Conservation (phyloP, 2,329 filamentous ascomycete species). For the Mycogone perniciosa region DNA sequence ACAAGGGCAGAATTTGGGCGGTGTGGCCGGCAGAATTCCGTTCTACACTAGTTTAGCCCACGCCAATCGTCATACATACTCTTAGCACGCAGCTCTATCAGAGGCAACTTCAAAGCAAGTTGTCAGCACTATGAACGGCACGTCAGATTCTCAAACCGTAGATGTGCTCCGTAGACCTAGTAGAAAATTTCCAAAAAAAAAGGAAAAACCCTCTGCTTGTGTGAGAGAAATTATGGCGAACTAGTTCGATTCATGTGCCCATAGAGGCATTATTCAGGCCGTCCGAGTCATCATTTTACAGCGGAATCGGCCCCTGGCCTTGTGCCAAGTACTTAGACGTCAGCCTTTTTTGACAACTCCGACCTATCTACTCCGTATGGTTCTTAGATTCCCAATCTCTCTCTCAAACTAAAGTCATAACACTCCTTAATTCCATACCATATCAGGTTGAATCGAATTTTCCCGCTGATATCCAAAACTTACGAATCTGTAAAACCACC, state of each 20-base stretch:
- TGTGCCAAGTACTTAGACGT: not conserved
- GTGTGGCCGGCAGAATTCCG: constrained; percentile 22
- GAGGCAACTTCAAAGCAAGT: not conserved
- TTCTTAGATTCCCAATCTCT: not conserved
- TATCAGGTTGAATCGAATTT: no score
- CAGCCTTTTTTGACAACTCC: no score
- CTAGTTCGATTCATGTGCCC: not conserved
- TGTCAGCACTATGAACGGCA: no score
- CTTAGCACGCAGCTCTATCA: not conserved
- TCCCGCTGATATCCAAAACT: no score
- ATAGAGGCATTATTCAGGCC: not conserved
- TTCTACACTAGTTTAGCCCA: no score
- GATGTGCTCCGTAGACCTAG: no score
- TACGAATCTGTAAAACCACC: constrained; percentile 5
- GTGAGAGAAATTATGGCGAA: no score
- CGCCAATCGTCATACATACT: no score
- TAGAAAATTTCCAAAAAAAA: no score
- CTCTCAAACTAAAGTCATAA: not conserved
- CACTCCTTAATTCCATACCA: not conserved
- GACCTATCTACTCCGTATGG: not conserved
- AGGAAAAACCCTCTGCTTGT: no score
- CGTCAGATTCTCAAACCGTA: no score
- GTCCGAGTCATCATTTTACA: not conserved
- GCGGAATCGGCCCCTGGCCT: not conserved
- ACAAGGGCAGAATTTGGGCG: constrained; percentile 21